These are phyloP conservation scores for Tinospora cordifolia DNA, from an alignment of 164 flowering plant genomes.

Conservation along the genomic window DNA sequence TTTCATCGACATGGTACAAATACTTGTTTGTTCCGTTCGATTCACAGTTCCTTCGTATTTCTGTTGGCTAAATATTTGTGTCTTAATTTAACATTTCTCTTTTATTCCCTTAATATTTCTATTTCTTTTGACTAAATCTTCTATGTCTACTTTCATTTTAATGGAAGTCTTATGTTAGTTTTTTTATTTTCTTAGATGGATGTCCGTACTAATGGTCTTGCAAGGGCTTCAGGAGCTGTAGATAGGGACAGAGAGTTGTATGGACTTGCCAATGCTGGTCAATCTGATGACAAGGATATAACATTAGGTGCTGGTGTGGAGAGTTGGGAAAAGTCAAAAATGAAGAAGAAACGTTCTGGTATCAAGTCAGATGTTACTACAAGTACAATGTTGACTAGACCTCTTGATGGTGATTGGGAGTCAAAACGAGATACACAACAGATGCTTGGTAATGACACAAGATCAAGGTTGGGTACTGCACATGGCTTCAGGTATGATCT, in stretches of 20 bases:
- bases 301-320: conserved; percentile 41
- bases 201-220: conserved; percentile 37
- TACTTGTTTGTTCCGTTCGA: too few relatives aligned
- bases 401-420: conserved; percentile 46
- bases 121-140: background rate
- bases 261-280: conserved; percentile 46
- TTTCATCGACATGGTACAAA: too few relatives aligned
- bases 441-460: conserved; percentile 38
- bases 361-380: conserved; percentile 56
- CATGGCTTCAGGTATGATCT: conserved; percentile 51
- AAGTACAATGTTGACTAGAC: conserved; percentile 25
- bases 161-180: conserved; percentile 5
- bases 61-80: background rate
- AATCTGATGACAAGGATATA: conserved; percentile 46
- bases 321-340: conserved; percentile 86
- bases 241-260: conserved; percentile 55
- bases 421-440: conserved; percentile 47
- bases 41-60: background rate
- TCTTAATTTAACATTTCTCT: conserved; percentile 1
- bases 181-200: conserved; percentile 41
- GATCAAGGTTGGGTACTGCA: conserved; percentile 42
- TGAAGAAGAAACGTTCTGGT: conserved; percentile 78
- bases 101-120: background rate
- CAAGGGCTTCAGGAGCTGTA: conserved; percentile 40
- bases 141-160: background rate